These are phyloP conservation scores for Microbotryomycetes sp. DNA, from an alignment of 1,284 basidiomycete species.

Conservation along the genomic window DNA sequence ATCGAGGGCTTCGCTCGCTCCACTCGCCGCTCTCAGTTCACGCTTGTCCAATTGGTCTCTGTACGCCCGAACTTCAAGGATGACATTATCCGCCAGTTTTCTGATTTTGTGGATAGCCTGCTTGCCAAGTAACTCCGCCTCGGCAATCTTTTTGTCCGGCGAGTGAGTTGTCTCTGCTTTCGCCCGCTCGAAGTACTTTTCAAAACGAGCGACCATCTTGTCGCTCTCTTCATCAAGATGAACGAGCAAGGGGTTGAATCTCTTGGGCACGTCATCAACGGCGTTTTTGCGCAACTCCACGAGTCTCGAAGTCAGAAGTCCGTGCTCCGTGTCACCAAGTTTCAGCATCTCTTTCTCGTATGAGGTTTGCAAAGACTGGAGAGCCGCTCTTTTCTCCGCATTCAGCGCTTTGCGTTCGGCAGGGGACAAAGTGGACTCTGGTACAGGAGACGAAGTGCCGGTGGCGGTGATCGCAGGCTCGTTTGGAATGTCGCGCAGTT, in stretches of 20 bases:
- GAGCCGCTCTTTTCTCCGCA: slow-evolving; percentile 30
- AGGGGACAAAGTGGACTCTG: slow-evolving; percentile 3
- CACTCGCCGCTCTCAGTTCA: slow-evolving; percentile 23
- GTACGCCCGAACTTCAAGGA: slow-evolving; percentile 29
- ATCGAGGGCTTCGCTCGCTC: slow-evolving; percentile 24
- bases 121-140: slow-evolving; percentile 10
- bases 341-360: slow-evolving; percentile 33
- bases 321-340: slow-evolving; percentile 30
- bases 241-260: slow-evolving; percentile 25
- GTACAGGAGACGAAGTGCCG: background rate
- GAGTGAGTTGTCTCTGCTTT: slow-evolving; percentile 1
- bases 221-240: slow-evolving; percentile 29
- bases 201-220: slow-evolving; percentile 23
- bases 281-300: slow-evolving; percentile 23
- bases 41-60: slow-evolving; percentile 1
- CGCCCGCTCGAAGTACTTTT: slow-evolving; percentile 21
- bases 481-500: slow-evolving; percentile 18
- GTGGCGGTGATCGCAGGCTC: background rate
- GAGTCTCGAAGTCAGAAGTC: slow-evolving; percentile 27
- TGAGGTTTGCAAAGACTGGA: slow-evolving; percentile 27
- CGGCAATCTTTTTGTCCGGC: slow-evolving; percentile 17
- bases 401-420: slow-evolving; percentile 14
- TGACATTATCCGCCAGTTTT: slow-evolving; percentile 17
- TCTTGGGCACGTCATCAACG: slow-evolving; percentile 25
- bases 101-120: slow-evolving; percentile 28